Percentiles rank a stretch among this genome's conserved stretches.
Conservation (phyloP, 129 eudicot genomes). For the Escallonia herrerae region DNA sequence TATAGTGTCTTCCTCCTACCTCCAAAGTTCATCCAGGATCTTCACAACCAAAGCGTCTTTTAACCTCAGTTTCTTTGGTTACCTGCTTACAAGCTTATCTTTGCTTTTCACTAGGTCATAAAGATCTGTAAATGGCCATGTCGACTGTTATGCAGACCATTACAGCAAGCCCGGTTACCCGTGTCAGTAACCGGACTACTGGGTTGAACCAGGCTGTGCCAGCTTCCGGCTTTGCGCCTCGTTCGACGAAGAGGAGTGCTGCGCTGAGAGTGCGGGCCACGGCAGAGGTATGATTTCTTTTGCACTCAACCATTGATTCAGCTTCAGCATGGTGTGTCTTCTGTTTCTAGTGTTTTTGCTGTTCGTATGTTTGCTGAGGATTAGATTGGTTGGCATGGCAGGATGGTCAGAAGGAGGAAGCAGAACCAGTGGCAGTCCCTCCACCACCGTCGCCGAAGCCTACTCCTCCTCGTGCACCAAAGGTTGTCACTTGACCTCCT, state of each 20-base stretch:
- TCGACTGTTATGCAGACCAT: constrained; percentile 28
- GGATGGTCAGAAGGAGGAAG: constrained; percentile 11
- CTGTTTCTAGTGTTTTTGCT: too few relatives aligned
- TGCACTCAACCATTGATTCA: too few relatives aligned
- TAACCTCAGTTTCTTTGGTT: not conserved
- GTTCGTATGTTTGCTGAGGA: not conserved
- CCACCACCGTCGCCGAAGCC: constrained; percentile 2
- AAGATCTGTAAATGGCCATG: constrained; percentile 12
- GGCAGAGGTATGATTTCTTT: constrained; percentile 19
- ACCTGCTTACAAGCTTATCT: not conserved
- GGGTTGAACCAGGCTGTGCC: not conserved
- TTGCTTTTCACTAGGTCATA: too few relatives aligned
- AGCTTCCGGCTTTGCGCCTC: not conserved
- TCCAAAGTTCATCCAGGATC: not conserved
- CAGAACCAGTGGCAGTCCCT: not conserved
- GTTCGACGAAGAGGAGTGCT: constrained; percentile 5
- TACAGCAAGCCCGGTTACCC: constrained; percentile 8
- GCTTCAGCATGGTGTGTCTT: too few relatives aligned
- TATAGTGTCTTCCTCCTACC: constrained; percentile 1
- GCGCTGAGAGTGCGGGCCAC: constrained; percentile 27
- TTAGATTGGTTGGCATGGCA: constrained; percentile 4
- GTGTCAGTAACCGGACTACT: not conserved
- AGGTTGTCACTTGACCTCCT: not conserved
- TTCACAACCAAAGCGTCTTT: not conserved
- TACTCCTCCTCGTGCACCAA: constrained; percentile 27